These are phyloP conservation scores for Asclepias syriaca DNA, from an alignment of 257 asterid species.

Conservation along the genomic window DNA sequence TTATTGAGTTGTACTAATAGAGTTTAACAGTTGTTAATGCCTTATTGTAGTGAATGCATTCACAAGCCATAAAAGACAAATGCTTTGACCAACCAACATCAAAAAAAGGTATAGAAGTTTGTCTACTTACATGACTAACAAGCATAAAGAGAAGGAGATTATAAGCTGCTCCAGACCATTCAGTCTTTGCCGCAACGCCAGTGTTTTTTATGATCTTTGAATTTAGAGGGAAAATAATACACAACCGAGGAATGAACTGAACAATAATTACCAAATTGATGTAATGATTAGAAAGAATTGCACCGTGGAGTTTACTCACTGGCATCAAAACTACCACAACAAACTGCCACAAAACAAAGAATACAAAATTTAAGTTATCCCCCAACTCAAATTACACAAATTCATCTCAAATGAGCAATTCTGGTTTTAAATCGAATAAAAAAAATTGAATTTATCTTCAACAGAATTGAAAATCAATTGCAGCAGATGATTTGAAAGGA, in stretches of 20 bases:
- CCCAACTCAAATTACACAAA: neutral
- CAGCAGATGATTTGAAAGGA: neutral
- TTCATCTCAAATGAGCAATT: neutral
- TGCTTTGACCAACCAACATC: too few species aligned
- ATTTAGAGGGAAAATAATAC: slow-evolving; percentile 68
- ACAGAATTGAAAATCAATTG: neutral
- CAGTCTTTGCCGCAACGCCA: slow-evolving; percentile 78
- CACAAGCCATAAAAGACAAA: neutral
- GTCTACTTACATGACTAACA: slow-evolving; percentile 72
- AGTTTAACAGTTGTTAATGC: too few species aligned
- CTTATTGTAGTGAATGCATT: too few species aligned
- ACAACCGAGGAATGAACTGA: slow-evolving; percentile 73
- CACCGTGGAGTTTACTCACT: slow-evolving; percentile 26
- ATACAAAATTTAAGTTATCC: neutral
- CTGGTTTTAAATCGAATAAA: too few species aligned
- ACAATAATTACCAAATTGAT: slow-evolving; percentile 66
- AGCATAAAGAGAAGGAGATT: slow-evolving; percentile 71
- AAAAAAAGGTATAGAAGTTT: neutral
- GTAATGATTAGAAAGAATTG: slow-evolving; percentile 57
- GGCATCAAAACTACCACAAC: slow-evolving; percentile 77
- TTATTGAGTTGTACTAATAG: too few species aligned
- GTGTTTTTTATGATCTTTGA: slow-evolving; percentile 61
- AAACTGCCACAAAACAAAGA: slow-evolving; percentile 35
- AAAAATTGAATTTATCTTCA: neutral
- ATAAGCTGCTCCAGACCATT: slow-evolving; percentile 92